These are phyloP conservation scores for Fusarium nodosum DNA, from an alignment of 2,329 filamentous ascomycete species.

Conservation along the genomic window DNA sequence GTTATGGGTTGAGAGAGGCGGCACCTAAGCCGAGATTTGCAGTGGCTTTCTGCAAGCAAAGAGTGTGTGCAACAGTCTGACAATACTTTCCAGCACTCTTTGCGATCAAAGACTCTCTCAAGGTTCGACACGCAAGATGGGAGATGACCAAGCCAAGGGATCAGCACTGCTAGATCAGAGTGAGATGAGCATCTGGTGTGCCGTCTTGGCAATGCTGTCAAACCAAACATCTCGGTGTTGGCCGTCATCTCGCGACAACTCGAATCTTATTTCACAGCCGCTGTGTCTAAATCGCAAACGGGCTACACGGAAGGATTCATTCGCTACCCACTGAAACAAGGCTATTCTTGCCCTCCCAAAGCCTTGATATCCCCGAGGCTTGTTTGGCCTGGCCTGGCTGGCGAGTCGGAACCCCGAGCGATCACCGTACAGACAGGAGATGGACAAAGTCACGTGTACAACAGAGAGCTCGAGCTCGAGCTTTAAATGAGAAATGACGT, in stretches of 20 bases:
- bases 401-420: constrained; percentile 35
- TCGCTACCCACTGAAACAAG: constrained; percentile 27
- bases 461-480: constrained; percentile 6
- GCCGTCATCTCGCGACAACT: constrained; percentile 11
- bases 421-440: constrained; percentile 19
- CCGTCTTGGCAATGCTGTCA: constrained; percentile 26
- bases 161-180: constrained; percentile 12
- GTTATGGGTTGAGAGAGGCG: constrained; percentile 35
- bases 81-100: constrained; percentile 2
- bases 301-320: constrained; percentile 1
- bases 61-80: constrained; percentile 28
- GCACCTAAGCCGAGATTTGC: constrained; percentile 33
- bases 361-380: constrained; percentile 36
- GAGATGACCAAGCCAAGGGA: constrained; percentile 6
- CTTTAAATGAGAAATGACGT: constrained; percentile 32
- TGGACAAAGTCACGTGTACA: constrained; percentile 19
- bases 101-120: constrained; percentile 12
- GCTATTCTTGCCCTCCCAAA: constrained; percentile 20
- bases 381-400: background rate
- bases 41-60: constrained; percentile 28
- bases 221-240: constrained; percentile 18
- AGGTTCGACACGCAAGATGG: background rate
- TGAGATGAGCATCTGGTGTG: constrained; percentile 18
- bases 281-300: constrained; percentile 7
- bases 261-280: constrained; percentile 10